Conservation (phyloP, 1,284 basidiomycete genomes). For the Entoloma clypeatum region DNA sequence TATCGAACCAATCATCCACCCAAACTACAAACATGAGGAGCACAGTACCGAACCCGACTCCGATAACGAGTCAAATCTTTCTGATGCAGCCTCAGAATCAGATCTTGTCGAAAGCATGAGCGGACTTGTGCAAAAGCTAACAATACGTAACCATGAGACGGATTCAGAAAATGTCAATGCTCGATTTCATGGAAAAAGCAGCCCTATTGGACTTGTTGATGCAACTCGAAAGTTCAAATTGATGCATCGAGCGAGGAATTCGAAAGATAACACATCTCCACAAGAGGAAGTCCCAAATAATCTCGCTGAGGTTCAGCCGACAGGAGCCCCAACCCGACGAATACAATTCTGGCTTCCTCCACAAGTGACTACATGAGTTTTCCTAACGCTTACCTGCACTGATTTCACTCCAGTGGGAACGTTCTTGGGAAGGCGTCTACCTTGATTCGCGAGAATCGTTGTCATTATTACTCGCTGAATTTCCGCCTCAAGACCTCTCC, state of each 20-base stretch:
- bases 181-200: conserved; percentile 63
- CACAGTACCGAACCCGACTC: neutral
- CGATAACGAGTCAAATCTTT: conserved; percentile 8
- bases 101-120: conserved; percentile 29
- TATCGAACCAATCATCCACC: conserved; percentile 1
- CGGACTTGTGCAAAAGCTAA: conserved; percentile 27
- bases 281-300: conserved; percentile 9
- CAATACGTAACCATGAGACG: conserved; percentile 26
- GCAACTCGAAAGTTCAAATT: conserved; percentile 50
- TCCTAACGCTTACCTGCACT: conserved; percentile 6
- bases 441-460: conserved; percentile 34
- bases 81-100: conserved; percentile 14
- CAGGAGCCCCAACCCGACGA: conserved; percentile 26
- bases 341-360: conserved; percentile 39
- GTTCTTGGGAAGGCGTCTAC: conserved; percentile 47
- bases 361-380: conserved; percentile 24
- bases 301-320: conserved; percentile 7
- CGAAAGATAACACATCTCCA: conserved; percentile 15
- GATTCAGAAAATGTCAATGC: conserved; percentile 19
- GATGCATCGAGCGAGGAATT: conserved; percentile 42
- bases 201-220: conserved; percentile 50
- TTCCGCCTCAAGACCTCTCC: conserved; percentile 59
- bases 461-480: conserved; percentile 37
- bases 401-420: conserved; percentile 50
- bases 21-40: conserved; percentile 1